Evolutionary conservation across 169 alveolate species (phyloP), one percentile per base, ranked within the genome.

Genomic region (Cryptosporidium sp.): DNA sequence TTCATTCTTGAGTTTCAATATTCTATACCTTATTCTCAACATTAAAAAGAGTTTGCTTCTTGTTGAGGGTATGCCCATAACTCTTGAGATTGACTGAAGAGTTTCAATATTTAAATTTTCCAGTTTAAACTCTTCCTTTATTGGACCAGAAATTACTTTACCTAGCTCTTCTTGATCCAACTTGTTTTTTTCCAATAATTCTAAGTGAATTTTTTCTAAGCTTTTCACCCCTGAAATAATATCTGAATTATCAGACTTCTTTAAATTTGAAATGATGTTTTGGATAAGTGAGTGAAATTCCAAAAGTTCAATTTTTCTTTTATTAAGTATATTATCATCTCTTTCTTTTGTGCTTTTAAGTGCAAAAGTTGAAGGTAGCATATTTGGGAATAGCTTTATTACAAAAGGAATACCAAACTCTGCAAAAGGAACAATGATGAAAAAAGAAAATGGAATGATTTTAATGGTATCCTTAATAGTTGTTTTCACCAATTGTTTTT

Each of bases 291-390:
- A 69, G 39, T 39, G 33, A 29, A 69, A 69, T 16, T 39, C 18
- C 23, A 45, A 23, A 42, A 69, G 39, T 42, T 69, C 84, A 26
- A 16, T 5, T 70, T 45, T 72, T 33, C 53, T 72, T 26, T 31
- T 51, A 1, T 26, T 12, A 7, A 33, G 72, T 75, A 62, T 62
- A 85, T 67, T 93, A 72, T 89, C 75, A 84, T 93, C 51, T 61
- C 65, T 33, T 21, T 91, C 53, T 4, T 9, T 18, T 53, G 0
- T 53, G n/a, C n/a, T 92, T 29, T 91, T 91, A 45, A 94, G 91
- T 67, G 92, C 87, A 85, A 96, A 96, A 3, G 98, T 96, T 21
- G 97, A 94, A 6, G 98, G 98, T 29, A 96, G 92, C 95, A 95
- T 91, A 62, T 94, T 94, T 6, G 98, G 98, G 92, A 95, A 96